These are phyloP conservation scores for Pelagophyceae sp. DNA, from an alignment of 352 stramenopile species.

Conservation along the genomic window DNA sequence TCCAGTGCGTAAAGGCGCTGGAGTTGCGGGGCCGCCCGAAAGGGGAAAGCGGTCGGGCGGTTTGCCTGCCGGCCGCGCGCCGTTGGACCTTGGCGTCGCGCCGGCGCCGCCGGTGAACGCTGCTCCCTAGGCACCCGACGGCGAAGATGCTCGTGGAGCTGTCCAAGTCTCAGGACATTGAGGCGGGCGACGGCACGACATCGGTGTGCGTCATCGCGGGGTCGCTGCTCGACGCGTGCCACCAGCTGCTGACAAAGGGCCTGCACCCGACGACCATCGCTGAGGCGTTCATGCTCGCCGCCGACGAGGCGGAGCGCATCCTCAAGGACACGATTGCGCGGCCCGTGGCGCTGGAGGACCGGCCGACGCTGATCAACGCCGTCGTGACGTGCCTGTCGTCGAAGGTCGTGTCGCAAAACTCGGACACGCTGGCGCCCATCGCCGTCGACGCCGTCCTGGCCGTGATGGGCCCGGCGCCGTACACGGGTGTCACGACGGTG, in stretches of 20 bases:
- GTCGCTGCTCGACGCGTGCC: constrained; percentile 88
- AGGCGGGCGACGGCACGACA: constrained; percentile 79
- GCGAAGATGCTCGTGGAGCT: constrained; percentile 99
- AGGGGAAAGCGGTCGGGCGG: too few relatives aligned
- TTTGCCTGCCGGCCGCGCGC: too few relatives aligned
- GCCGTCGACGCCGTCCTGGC: constrained; percentile 95
- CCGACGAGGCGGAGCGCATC: constrained; percentile 68
- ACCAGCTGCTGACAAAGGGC: constrained; percentile 68
- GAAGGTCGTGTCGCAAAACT: constrained; percentile 95
- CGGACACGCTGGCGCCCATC: constrained; percentile 91
- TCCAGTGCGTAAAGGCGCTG: constrained; percentile 33
- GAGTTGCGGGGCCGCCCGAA: too few relatives aligned
- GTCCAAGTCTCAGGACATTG: constrained; percentile 97
- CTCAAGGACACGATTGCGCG: constrained; percentile 66
- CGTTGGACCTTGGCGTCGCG: too few relatives aligned
- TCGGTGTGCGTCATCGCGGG: constrained; percentile 94
- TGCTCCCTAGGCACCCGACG: constrained; percentile 86
- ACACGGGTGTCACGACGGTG: constrained; percentile 80
- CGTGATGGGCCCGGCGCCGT: constrained; percentile 59
- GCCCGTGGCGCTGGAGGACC: constrained; percentile 84
- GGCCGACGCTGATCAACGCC: constrained; percentile 88
- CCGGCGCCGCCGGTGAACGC: too few relatives aligned
- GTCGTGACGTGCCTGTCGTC: constrained; percentile 94
- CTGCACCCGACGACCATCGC: constrained; percentile 98
- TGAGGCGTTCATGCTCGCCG: constrained; percentile 82